Evolutionary conservation across 768 basidiomycete species (phyloP).

Genomic region (Tricholoma terreum): DNA sequence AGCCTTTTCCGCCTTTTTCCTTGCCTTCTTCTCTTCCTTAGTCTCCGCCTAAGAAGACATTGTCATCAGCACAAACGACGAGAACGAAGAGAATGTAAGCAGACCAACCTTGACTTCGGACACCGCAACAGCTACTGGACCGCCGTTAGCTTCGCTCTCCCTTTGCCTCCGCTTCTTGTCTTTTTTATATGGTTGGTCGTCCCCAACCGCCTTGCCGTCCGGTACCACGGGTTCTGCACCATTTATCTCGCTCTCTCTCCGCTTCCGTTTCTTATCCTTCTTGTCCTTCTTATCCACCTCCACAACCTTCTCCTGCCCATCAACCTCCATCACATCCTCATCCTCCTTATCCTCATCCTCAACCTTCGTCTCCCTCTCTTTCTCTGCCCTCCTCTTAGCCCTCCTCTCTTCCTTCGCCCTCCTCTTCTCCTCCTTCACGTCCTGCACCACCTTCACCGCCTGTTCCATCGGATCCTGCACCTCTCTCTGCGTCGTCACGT

Average conservation of each 20-base stretch:
- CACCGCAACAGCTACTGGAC: conserved; percentile 12
- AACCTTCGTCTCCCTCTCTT: conserved; percentile 35
- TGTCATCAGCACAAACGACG: conserved; percentile 1
- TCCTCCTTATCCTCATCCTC: conserved; percentile 28
- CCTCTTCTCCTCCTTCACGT: conserved; percentile 87
- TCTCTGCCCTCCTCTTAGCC: conserved; percentile 65
- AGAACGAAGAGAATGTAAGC: conserved; percentile 5
- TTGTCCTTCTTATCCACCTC: conserved; percentile 31
- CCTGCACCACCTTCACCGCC: conserved; percentile 70
- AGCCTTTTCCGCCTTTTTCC: conserved; percentile 66
- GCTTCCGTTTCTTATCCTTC: conserved; percentile 47
- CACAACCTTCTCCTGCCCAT: conserved; percentile 34
- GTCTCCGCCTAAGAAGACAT: conserved; percentile 53
- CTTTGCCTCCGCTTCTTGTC: conserved; percentile 28
- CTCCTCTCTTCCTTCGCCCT: conserved; percentile 74
- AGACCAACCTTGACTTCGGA: conserved; percentile 38
- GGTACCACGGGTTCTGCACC: conserved; percentile 14
- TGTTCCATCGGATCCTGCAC: conserved; percentile 56
- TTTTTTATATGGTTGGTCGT: background rate
- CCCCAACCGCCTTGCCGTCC: background rate
- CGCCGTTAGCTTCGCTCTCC: background rate
- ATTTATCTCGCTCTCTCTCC: conserved; percentile 56
- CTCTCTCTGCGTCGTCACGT: conserved; percentile 84
- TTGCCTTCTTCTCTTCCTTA: conserved; percentile 79
- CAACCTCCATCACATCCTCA: conserved; percentile 40